Evolutionary conservation across 192 early-diverging fungal species (phyloP).

Genomic region (Coemansia javaensis): DNA sequence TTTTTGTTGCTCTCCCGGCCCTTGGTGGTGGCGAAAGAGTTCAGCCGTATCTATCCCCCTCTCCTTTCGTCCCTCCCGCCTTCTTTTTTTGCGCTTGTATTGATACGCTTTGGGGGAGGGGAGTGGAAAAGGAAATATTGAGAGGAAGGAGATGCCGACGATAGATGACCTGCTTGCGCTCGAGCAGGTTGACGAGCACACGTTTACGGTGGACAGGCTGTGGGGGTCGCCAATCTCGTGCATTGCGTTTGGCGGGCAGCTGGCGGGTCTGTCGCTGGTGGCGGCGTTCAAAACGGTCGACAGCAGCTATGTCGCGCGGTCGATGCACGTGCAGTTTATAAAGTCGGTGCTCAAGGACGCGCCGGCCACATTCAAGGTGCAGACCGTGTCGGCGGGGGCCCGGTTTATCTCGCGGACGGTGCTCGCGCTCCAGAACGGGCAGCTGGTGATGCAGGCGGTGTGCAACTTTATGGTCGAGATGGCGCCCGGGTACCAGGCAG

Average conservation of each 20-base stretch:
- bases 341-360: constrained; percentile 1
- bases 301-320: constrained; percentile 12
- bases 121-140: too few relatives aligned
- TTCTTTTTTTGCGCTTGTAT: constrained; percentile 5
- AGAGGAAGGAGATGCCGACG: background rate
- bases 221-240: constrained; percentile 12
- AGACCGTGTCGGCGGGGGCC: background rate
- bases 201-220: constrained; percentile 1
- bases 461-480: constrained; percentile 11
- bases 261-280: constrained; percentile 12
- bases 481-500: background rate
- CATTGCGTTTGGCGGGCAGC: constrained; percentile 19
- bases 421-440: constrained; percentile 4
- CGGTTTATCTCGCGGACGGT: constrained; percentile 10
- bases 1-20: too few relatives aligned
- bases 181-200: background rate
- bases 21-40: too few relatives aligned
- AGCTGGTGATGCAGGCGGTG: constrained; percentile 20
- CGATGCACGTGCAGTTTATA: constrained; percentile 23
- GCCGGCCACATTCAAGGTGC: constrained; percentile 8
- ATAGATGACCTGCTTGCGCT: constrained; percentile 18
- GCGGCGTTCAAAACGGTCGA: constrained; percentile 20
- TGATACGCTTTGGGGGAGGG: too few relatives aligned
- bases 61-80: too few relatives aligned
- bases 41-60: too few relatives aligned